Percentiles rank a stretch among this genome's conserved stretches.
Conservation (phyloP, 2,329 filamentous ascomycete genomes). For the Coniochaeta sp. region DNA sequence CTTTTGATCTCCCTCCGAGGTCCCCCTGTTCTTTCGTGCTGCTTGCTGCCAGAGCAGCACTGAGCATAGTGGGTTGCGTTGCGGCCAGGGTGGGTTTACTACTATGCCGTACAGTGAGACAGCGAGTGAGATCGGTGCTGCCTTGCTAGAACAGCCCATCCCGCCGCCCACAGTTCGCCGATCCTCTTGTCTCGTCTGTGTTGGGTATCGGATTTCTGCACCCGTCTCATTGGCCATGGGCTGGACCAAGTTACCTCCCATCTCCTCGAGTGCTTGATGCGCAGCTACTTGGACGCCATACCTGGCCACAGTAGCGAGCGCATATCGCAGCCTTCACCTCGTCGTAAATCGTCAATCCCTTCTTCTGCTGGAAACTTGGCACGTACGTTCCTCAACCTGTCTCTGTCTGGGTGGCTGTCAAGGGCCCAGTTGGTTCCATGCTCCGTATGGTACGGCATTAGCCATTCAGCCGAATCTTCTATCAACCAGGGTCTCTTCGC, state of each 20-base stretch:
- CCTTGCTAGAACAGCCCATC: not conserved
- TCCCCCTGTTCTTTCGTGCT: not conserved
- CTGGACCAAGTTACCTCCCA: conserved; percentile 4
- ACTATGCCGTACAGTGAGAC: too few relatives aligned
- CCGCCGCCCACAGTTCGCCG: conserved; percentile 10
- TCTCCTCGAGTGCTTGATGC: not conserved
- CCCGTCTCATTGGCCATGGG: conserved; percentile 15
- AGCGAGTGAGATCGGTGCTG: conserved; percentile 2
- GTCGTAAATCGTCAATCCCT: conserved; percentile 9
- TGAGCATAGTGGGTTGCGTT: not conserved
- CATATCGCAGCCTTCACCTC: conserved; percentile 11
- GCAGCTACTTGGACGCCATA: conserved; percentile 6
- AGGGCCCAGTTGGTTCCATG: conserved; percentile 27
- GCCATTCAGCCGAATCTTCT: conserved; percentile 41
- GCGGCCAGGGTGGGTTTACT: conserved; percentile 1
- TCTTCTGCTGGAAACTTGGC: conserved; percentile 12
- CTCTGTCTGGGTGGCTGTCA: conserved; percentile 17
- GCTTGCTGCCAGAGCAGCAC: not conserved
- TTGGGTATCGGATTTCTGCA: conserved; percentile 18
- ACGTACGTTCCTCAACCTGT: conserved; percentile 13
- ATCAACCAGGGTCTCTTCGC: conserved; percentile 27
- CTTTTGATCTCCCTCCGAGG: conserved; percentile 12
- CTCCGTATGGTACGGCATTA: conserved; percentile 34
- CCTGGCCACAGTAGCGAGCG: conserved; percentile 9
- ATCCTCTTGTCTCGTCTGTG: conserved; percentile 15